Evolutionary conservation across 108 stramenopile species (phyloP).

Genomic region (Cylindrotheca closterium): DNA sequence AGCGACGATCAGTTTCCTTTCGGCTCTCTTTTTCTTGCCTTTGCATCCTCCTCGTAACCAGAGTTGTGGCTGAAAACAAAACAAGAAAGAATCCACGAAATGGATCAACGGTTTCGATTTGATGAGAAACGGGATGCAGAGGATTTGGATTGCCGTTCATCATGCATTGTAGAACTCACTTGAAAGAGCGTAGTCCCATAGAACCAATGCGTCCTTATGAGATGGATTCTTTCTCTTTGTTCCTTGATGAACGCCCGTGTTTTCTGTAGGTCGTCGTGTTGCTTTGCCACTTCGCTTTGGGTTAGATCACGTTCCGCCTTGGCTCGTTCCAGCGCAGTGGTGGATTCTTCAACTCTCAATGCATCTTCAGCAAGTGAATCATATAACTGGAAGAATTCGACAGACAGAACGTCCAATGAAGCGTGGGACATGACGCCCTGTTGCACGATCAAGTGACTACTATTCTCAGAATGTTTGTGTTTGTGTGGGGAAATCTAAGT

Average conservation of each 20-base stretch:
- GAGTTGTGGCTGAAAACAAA: slow-evolving; percentile 13
- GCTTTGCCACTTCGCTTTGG: neutral
- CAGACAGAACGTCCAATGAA: neutral
- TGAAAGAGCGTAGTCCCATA: slow-evolving; percentile 15
- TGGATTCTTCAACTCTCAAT: slow-evolving; percentile 2
- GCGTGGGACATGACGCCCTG: neutral
- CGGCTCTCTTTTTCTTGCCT: slow-evolving; percentile 21
- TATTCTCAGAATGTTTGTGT: no score
- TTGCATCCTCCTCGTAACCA: slow-evolving; percentile 25
- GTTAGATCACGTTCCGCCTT: slow-evolving; percentile 1
- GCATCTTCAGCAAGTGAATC: slow-evolving; percentile 14
- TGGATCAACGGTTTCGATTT: no score
- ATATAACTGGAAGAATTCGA: slow-evolving; percentile 5
- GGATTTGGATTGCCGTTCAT: no score
- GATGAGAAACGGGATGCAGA: no score
- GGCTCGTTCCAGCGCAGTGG: neutral
- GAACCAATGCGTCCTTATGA: slow-evolving; percentile 21
- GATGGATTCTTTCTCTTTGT: slow-evolving; percentile 14
- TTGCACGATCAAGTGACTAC: no score
- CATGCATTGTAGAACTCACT: no score
- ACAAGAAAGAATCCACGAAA: no score
- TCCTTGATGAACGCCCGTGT: slow-evolving; percentile 21
- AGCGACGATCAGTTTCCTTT: slow-evolving; percentile 6
- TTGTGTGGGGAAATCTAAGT: no score
- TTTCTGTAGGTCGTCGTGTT: slow-evolving; percentile 6